A percentile compares a stretch with the other conserved stretches of the same genome.
These are phyloP conservation scores for Mariannaea elegans DNA, from an alignment of 2,329 filamentous ascomycete species.

Conservation along the genomic window DNA sequence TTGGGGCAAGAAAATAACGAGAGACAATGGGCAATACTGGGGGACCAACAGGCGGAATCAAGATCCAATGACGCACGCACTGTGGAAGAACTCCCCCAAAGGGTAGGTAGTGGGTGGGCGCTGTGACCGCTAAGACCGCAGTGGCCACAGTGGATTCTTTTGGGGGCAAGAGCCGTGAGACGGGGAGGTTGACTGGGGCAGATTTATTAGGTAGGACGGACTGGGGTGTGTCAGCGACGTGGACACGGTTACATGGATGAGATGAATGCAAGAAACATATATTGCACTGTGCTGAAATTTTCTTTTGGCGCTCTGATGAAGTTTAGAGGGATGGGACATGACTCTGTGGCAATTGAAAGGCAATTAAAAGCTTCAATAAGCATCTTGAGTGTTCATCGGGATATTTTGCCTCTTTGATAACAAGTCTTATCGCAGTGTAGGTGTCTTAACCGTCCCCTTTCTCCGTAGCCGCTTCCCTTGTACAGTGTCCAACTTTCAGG, in stretches of 20 bases:
- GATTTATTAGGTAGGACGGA: conserved; percentile 15
- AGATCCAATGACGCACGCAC: conserved; percentile 35
- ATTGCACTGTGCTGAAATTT: conserved; percentile 4
- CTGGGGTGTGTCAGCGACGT: conserved; percentile 22
- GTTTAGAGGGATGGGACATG: conserved; percentile 5
- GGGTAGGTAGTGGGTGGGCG: conserved; percentile 20
- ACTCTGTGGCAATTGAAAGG: conserved; percentile 3
- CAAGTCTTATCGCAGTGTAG: conserved; percentile 12
- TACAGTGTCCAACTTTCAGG: conserved; percentile 16
- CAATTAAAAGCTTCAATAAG: background rate
- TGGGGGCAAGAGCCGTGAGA: conserved; percentile 27
- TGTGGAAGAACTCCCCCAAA: conserved; percentile 19
- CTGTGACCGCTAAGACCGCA: conserved; percentile 28
- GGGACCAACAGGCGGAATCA: conserved; percentile 31
- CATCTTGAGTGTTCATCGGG: background rate
- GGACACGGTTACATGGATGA: conserved; percentile 26
- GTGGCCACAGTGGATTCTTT: conserved; percentile 21
- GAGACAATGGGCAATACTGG: conserved; percentile 25
- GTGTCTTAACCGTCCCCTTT: background rate
- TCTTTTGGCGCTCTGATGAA: background rate
- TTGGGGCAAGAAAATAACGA: conserved; percentile 1
- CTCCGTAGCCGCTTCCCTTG: background rate
- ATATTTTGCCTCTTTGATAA: conserved; percentile 11
- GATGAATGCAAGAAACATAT: conserved; percentile 24
- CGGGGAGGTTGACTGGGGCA: conserved; percentile 13